phyloP scores from a whole-genome alignment of 2,329 filamentous ascomycete species.

The Cyphellophora attinorum region DNA sequence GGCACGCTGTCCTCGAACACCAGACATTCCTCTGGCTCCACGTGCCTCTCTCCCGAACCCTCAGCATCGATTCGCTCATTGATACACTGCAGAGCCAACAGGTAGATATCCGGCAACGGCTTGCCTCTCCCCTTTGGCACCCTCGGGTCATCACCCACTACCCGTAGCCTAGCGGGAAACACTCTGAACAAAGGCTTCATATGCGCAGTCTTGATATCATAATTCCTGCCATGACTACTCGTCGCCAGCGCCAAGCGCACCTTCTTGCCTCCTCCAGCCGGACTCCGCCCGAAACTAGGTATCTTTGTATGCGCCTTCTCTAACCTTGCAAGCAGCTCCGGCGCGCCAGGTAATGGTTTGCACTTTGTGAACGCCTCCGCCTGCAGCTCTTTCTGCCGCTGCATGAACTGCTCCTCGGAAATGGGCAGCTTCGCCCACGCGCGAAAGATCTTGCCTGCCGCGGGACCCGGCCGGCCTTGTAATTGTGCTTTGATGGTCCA shows the following conservation, averaged over 20 bases:
- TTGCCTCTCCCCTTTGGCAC: conserved; percentile 78
- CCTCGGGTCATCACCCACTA: conserved; percentile 76
- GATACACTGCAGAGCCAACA: conserved; percentile 74
- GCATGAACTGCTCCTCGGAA: conserved; percentile 54
- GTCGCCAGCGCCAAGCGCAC: conserved; percentile 83
- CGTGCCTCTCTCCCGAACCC: conserved; percentile 44
- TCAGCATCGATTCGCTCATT: conserved; percentile 55
- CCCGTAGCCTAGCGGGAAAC: conserved; percentile 61
- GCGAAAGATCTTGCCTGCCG: conserved; percentile 56
- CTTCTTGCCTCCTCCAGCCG: conserved; percentile 26
- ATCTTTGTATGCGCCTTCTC: conserved; percentile 19
- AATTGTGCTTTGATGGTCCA: conserved; percentile 92
- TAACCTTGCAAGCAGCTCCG: conserved; percentile 55
- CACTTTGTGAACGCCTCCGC: conserved; percentile 60
- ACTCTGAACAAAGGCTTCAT: conserved; percentile 40
- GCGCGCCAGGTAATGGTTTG: conserved; percentile 71
- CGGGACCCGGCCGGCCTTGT: conserved; percentile 54
- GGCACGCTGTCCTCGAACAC: conserved; percentile 95
- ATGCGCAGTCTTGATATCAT: conserved; percentile 61
- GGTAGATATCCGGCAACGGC: conserved; percentile 87
- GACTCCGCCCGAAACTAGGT: conserved; percentile 20
- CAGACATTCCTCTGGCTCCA: conserved; percentile 77
- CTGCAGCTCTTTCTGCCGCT: conserved; percentile 55
- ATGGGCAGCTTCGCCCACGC: conserved; percentile 84
- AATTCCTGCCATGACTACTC: conserved; percentile 63